Base-by-base conservation (phyloP, 108 stramenopile species). In the Epipyxis sp. region DNA sequence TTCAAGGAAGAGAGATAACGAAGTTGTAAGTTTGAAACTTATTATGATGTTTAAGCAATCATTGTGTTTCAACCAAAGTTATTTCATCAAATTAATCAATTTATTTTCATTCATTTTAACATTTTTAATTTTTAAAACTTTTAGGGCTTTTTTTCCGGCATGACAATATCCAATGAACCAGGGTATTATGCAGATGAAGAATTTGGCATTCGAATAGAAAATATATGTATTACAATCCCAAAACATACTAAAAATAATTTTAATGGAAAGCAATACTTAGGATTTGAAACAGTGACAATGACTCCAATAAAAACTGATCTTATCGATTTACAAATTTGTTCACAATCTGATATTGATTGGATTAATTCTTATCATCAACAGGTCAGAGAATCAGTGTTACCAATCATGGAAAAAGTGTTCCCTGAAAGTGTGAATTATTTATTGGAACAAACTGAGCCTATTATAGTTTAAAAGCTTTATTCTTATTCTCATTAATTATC, bases 111-210 rank as follows among this genome's bases (percentile, higher is more conserved):
- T n/a, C n/a, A n/a, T 72, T 20, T 79, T 43, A 1, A 46, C n/a
- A 29, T 37, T 54, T 10, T 29, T 40, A 13, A 57, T 29, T 71
- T 32, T n/a, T n/a, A n/a, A 27, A 54, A 92, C 79, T 79, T 84
- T 69, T 88, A 91, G 78, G 85, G 84, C 39, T 69, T 96, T 79
- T 89, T 91, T 82, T 85, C 89, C 27, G 96, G 96, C n/a, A 99
- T 99, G 98, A 92, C 94, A 20, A 85, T 95, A 2, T 90, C 89
- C 45, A 97, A 97, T 79, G 98, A 99, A 76, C 98, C 98, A 1
- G 98, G 98, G n/a, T 97, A 89, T 68, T 99, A 99, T 80, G 76
- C 69, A 58, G 91, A 91, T 78, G 97, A 94, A 1, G 86, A 84
- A 69, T 97, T 94, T 81, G 98, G 97, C 42, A 92, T 98, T 54